phyloP scores from a whole-genome alignment of 106 monocot genomes.

The Phalaenopsis aphrodite region DNA sequence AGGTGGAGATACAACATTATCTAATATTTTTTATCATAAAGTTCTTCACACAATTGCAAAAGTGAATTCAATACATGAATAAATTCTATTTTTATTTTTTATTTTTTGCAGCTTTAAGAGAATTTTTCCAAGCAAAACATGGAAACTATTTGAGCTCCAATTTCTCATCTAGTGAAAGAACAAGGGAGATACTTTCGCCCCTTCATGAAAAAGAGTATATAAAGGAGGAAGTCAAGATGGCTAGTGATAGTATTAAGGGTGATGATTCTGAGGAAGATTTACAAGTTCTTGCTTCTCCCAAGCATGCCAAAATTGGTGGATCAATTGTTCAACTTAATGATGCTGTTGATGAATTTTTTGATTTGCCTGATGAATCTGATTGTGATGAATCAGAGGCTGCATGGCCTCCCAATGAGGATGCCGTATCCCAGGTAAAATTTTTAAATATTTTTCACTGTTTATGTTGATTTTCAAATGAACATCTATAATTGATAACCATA shows the following conservation, averaged over 20 bases:
- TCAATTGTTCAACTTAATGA: conserved; percentile 69
- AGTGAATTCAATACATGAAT: not conserved
- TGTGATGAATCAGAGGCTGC: conserved; percentile 32
- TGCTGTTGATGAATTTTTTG: conserved; percentile 90
- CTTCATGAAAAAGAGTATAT: conserved; percentile 35
- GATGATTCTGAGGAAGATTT: conserved; percentile 27
- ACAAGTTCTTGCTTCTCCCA: conserved; percentile 15
- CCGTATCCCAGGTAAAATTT: conserved; percentile 40
- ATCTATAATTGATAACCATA: too few species aligned
- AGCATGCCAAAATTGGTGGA: conserved; percentile 25
- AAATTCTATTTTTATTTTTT: not conserved
- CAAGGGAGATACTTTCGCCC: conserved; percentile 31
- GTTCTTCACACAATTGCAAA: not conserved
- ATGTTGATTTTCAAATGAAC: not conserved
- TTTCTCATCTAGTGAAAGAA: conserved; percentile 54
- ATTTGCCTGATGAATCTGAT: conserved; percentile 68
- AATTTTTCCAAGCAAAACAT: conserved; percentile 67
- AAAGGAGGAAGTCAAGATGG: conserved; percentile 35
- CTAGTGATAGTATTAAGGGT: conserved; percentile 14
- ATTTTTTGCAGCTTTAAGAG: conserved; percentile 64
- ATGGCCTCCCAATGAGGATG: conserved; percentile 43
- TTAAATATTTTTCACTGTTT: not conserved
- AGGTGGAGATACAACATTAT: conserved; percentile 26
- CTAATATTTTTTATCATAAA: not conserved
- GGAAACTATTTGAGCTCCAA: conserved; percentile 35